A percentile compares a stretch with the other conserved stretches of the same genome.
Conservation (phyloP, 495 filamentous ascomycete genomes). For the Xylaria cubensis region DNA sequence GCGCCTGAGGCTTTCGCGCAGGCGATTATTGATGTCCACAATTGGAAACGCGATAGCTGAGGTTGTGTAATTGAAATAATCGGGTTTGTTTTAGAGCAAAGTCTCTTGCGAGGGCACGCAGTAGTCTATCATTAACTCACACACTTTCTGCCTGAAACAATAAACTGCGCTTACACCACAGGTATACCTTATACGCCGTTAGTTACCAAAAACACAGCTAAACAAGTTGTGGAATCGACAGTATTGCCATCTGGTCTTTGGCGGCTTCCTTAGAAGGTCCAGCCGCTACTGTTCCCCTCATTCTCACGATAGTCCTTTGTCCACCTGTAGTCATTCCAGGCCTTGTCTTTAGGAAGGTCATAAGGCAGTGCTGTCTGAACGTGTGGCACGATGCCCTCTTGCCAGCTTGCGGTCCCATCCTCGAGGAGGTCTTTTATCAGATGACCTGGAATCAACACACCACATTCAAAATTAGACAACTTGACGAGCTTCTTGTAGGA, state of each 20-base stretch:
- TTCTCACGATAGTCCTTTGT: constrained; percentile 9
- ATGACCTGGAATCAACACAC: constrained; percentile 31
- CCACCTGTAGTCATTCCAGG: constrained; percentile 31
- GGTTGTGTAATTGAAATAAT: not conserved
- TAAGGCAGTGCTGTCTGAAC: constrained; percentile 24
- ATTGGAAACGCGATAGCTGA: not conserved
- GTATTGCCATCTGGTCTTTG: not conserved
- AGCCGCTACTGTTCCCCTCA: not conserved
- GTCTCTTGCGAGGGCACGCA: not conserved
- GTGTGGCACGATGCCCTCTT: constrained; percentile 32
- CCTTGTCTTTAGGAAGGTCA: constrained; percentile 28
- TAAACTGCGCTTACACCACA: not conserved
- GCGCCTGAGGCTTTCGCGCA: constrained; percentile 21
- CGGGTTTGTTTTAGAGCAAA: not conserved
- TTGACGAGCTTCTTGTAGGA: constrained; percentile 30
- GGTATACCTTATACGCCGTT: constrained; percentile 1
- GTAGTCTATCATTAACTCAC: not conserved
- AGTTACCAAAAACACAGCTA: not conserved
- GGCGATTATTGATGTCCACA: constrained; percentile 24
- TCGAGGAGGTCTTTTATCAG: constrained; percentile 29
- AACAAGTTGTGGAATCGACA: not conserved
- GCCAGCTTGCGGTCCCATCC: constrained; percentile 28
- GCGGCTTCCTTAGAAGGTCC: not conserved
- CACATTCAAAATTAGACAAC: constrained; percentile 34
- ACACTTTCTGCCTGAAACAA: not conserved